Percentiles rank a stretch among this genome's conserved stretches.
Conservation (phyloP, 768 basidiomycete species). For the Leccinum uliginosum region DNA sequence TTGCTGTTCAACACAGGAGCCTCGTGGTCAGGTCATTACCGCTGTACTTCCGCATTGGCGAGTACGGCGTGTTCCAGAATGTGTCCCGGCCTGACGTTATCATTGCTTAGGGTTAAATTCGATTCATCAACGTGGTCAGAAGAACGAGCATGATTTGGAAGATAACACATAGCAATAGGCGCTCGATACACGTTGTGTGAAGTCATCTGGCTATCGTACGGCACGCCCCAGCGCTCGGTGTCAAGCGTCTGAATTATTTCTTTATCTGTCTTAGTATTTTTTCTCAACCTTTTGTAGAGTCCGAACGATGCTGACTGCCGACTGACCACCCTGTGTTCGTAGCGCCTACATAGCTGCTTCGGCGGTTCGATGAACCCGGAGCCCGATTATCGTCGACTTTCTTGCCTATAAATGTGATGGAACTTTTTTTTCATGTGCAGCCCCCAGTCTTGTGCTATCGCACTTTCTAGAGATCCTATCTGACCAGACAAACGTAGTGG, state of each 20-base stretch:
- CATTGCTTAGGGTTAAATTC: neutral
- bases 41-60: neutral
- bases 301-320: neutral
- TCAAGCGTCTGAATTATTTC: neutral
- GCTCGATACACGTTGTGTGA: neutral
- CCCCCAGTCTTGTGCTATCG: neutral
- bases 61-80: neutral
- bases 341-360: neutral
- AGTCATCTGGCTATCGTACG: too few species aligned
- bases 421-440: neutral
- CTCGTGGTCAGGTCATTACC: constrained; percentile 5
- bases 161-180: neutral
- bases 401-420: neutral
- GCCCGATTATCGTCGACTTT: neutral
- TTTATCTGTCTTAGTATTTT: neutral
- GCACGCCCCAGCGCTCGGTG: neutral
- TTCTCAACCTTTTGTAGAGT: neutral
- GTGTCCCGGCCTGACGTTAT: constrained; percentile 5
- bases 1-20: neutral
- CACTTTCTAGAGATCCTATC: neutral
- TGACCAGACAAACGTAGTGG: neutral
- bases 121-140: neutral
- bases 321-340: neutral
- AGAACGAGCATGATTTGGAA: neutral
- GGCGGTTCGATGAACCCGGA: neutral